phyloP scores from a whole-genome alignment of 2,329 filamentous ascomycete species.

The Arthrobotrys iridis region DNA sequence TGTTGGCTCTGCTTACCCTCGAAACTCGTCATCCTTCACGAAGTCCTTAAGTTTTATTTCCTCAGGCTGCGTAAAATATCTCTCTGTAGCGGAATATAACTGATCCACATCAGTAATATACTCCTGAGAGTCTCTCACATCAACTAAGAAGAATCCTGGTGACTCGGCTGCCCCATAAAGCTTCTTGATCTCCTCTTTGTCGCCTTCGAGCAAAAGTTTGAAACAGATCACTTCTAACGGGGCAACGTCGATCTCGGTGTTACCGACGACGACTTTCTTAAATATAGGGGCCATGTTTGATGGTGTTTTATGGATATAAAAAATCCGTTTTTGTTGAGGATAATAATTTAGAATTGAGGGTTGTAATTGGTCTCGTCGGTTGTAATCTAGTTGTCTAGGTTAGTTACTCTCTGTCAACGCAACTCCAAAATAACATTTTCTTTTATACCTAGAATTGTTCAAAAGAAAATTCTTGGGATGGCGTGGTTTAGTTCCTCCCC shows the following conservation, averaged over 20 bases:
- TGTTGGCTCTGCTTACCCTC: constrained; percentile 8
- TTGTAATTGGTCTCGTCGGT: too few relatives aligned
- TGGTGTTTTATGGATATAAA: too few relatives aligned
- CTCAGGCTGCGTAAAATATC: constrained; percentile 32
- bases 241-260: constrained; percentile 12
- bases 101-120: constrained; percentile 21
- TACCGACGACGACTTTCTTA: neutral
- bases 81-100: constrained; percentile 28
- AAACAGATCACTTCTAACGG: constrained; percentile 17
- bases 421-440: too few relatives aligned
- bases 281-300: neutral
- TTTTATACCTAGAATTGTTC: too few relatives aligned
- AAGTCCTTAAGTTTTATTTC: constrained; percentile 29
- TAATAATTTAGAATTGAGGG: too few relatives aligned
- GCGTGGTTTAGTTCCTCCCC: too few relatives aligned
- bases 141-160: constrained; percentile 41
- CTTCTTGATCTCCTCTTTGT: constrained; percentile 10
- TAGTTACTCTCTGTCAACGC: too few relatives aligned
- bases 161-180: constrained; percentile 19
- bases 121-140: constrained; percentile 2
- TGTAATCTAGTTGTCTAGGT: too few relatives aligned
- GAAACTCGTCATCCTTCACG: neutral
- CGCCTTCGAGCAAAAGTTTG: constrained; percentile 1
- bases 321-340: too few relatives aligned
- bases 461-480: too few relatives aligned